A percentile compares a stretch with the other conserved stretches of the same genome.
These are phyloP conservation scores for Teratosphaeria gauchensis DNA, from an alignment of 2,329 filamentous ascomycete species.

Conservation along the genomic window DNA sequence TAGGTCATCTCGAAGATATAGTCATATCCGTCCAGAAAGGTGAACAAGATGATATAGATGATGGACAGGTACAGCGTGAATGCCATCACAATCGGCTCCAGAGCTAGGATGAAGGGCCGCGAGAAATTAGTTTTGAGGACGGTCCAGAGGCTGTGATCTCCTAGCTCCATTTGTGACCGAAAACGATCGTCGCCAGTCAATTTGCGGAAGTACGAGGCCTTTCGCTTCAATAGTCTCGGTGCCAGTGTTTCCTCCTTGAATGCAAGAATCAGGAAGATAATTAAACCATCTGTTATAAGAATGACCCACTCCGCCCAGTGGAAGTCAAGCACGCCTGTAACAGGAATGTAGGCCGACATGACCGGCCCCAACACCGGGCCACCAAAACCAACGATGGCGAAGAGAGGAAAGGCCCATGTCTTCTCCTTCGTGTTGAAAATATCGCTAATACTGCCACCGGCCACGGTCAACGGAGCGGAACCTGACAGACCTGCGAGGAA, in stretches of 20 bases:
- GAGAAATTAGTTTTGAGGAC: slow-evolving; percentile 30
- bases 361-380: slow-evolving; percentile 30
- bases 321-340: slow-evolving; percentile 22
- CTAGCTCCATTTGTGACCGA: slow-evolving; percentile 37
- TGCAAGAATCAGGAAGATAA: slow-evolving; percentile 25
- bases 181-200: slow-evolving; percentile 36
- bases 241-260: slow-evolving; percentile 44
- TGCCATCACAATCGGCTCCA: slow-evolving; percentile 40
- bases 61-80: slow-evolving; percentile 40
- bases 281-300: slow-evolving; percentile 21
- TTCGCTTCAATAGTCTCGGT: slow-evolving; percentile 30
- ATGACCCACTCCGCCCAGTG: slow-evolving; percentile 31
- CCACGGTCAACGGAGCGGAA: slow-evolving; percentile 36
- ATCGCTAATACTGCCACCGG: slow-evolving; percentile 38
- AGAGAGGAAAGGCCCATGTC: slow-evolving; percentile 42
- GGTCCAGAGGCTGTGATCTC: slow-evolving; percentile 28
- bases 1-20: slow-evolving; percentile 45
- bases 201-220: slow-evolving; percentile 23
- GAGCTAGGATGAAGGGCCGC: slow-evolving; percentile 34
- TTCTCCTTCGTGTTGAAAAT: slow-evolving; percentile 40
- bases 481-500: slow-evolving; percentile 42
- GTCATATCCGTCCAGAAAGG: slow-evolving; percentile 41
- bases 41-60: slow-evolving; percentile 37
- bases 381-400: slow-evolving; percentile 35
- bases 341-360: slow-evolving; percentile 36